These are phyloP conservation scores for Penicillium odoratum DNA, from an alignment of 495 filamentous ascomycete species.

Conservation along the genomic window DNA sequence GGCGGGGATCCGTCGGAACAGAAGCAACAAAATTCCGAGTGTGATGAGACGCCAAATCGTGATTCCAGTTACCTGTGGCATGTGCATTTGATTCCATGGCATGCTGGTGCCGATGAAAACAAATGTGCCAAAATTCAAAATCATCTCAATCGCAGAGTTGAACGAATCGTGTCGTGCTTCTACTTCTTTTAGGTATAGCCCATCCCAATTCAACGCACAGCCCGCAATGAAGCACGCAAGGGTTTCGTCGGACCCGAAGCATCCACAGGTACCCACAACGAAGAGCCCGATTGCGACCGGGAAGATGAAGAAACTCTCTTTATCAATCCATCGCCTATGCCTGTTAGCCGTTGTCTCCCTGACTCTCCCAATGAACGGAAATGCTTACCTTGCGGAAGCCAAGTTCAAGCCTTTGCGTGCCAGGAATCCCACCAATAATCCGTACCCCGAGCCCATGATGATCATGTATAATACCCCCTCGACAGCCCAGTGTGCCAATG, in stretches of 20 bases:
- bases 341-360: background rate
- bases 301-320: constrained; percentile 33
- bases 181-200: constrained; percentile 32
- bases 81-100: constrained; percentile 38
- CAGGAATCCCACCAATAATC: constrained; percentile 34
- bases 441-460: constrained; percentile 37
- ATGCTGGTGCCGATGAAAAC: constrained; percentile 45
- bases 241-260: constrained; percentile 41
- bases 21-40: constrained; percentile 34
- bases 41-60: constrained; percentile 31
- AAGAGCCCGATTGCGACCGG: constrained; percentile 37
- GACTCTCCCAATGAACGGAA: background rate
- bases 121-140: constrained; percentile 44
- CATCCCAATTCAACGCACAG: constrained; percentile 42
- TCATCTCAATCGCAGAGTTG: constrained; percentile 33
- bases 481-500: constrained; percentile 41
- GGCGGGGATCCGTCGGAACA: constrained; percentile 39
- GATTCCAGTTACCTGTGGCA: constrained; percentile 31
- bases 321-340: constrained; percentile 37
- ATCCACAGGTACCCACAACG: constrained; percentile 41
- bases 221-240: constrained; percentile 44
- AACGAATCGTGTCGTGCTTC: constrained; percentile 42
- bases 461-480: constrained; percentile 45
- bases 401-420: constrained; percentile 31
- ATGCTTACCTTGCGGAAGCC: constrained; percentile 26